Evolutionary conservation across 2,329 filamentous ascomycete species (phyloP).

Genomic region (Mariannaea elegans): DNA sequence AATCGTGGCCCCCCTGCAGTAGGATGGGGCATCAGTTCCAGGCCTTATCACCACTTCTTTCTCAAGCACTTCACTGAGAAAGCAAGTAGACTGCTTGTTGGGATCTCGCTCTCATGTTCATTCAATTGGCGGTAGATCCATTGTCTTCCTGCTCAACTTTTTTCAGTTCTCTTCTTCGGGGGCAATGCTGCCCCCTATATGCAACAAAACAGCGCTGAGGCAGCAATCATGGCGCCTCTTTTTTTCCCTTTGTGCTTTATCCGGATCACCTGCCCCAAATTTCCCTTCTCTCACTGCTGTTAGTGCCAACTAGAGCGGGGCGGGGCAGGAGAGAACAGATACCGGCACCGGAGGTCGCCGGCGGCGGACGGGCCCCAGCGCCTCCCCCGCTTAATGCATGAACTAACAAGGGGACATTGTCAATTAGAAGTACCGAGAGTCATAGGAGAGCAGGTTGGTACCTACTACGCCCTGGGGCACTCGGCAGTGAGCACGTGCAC

Average conservation of each 20-base stretch:
- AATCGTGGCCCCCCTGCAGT: constrained; percentile 36
- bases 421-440: background rate
- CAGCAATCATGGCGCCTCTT: background rate
- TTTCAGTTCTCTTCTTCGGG: background rate
- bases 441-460: background rate
- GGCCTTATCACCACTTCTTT: background rate
- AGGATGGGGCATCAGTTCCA: constrained; percentile 1
- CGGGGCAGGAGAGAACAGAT: constrained; percentile 1
- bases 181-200: too few species aligned
- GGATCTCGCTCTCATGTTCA: too few species aligned
- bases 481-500: constrained; percentile 35
- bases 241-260: background rate
- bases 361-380: constrained; percentile 30
- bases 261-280: constrained; percentile 8
- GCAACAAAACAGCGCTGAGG: too few species aligned
- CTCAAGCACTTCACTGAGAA: background rate
- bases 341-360: constrained; percentile 38
- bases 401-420: constrained; percentile 20
- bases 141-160: background rate
- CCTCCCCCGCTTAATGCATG: constrained; percentile 36
- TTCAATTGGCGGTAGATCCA: too few species aligned
- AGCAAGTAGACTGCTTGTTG: background rate
- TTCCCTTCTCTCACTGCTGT: constrained; percentile 2
- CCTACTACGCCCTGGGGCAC: background rate
- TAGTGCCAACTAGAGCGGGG: constrained; percentile 10